Percentiles rank a stretch among this genome's conserved stretches.
phyloP scores from a whole-genome alignment of 164 flowering plant genomes.

The Sextonia rubra region DNA sequence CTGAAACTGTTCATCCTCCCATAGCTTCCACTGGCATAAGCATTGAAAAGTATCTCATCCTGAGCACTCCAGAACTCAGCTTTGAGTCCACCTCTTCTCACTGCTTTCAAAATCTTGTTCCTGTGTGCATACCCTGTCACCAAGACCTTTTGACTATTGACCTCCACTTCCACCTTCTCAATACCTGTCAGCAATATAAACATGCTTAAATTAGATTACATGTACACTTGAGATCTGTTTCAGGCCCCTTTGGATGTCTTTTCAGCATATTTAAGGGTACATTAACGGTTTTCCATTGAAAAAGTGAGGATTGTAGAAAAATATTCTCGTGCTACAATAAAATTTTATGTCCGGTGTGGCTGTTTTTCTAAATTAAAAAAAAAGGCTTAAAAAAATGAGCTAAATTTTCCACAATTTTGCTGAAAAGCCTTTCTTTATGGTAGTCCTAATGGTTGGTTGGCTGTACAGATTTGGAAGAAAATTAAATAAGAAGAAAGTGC shows the following conservation, averaged over 20 bases:
- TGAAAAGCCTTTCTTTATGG: too few relatives aligned
- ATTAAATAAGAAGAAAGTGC: too few relatives aligned
- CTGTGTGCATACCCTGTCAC: slow-evolving; percentile 51
- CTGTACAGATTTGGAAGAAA: too few relatives aligned
- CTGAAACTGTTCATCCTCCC: slow-evolving; percentile 35
- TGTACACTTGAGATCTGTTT: not conserved
- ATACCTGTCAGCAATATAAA: slow-evolving; percentile 32
- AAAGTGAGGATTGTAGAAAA: too few relatives aligned
- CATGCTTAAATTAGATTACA: too few relatives aligned
- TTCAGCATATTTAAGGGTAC: not conserved
- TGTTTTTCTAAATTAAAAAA: too few relatives aligned
- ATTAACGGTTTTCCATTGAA: too few relatives aligned
- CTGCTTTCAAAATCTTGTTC: slow-evolving; percentile 55
- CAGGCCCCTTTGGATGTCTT: not conserved
- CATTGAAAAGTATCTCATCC: slow-evolving; percentile 48
- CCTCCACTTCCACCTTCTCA: slow-evolving; percentile 65
- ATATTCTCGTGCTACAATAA: too few relatives aligned
- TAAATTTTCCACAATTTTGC: too few relatives aligned
- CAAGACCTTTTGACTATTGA: slow-evolving; percentile 45
- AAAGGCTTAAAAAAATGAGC: too few relatives aligned
- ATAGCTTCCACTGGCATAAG: slow-evolving; percentile 39
- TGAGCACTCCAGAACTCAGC: slow-evolving; percentile 67
- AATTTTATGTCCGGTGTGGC: too few relatives aligned
- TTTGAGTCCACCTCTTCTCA: slow-evolving; percentile 54
- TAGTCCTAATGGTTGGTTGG: too few relatives aligned